Conservation (phyloP, 768 basidiomycete species). For the Macrolepiota dolichaula region DNA sequence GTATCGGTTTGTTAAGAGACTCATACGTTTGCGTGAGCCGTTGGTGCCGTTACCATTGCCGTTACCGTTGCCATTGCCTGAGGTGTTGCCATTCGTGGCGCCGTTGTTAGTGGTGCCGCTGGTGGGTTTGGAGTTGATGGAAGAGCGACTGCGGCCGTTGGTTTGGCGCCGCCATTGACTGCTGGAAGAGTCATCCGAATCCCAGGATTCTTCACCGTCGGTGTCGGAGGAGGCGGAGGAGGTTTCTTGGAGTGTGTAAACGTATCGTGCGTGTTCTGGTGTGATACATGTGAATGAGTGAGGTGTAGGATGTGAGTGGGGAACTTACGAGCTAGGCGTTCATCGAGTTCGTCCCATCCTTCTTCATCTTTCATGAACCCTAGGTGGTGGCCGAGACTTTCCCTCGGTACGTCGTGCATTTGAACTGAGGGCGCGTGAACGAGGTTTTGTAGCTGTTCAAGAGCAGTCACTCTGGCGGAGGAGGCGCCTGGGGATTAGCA, state of each 20-base stretch:
- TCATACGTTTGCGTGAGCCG: conserved; percentile 53
- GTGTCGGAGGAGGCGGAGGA: conserved; percentile 27
- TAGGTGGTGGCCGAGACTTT: conserved; percentile 62
- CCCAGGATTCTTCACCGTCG: conserved; percentile 47
- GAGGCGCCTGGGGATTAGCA: not conserved
- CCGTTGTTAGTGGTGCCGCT: not conserved
- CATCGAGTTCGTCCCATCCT: conserved; percentile 61
- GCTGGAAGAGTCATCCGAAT: conserved; percentile 45
- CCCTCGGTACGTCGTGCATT: conserved; percentile 78
- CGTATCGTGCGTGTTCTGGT: conserved; percentile 63
- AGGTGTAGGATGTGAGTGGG: not conserved
- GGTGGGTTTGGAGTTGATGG: not conserved
- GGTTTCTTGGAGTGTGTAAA: conserved; percentile 56
- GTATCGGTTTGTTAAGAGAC: conserved; percentile 59
- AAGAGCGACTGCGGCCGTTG: conserved; percentile 17
- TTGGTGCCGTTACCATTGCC: conserved; percentile 17
- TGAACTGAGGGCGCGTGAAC: conserved; percentile 78
- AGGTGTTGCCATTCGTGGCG: conserved; percentile 16
- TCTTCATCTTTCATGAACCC: conserved; percentile 50
- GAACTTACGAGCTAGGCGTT: conserved; percentile 67
- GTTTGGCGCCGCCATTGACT: conserved; percentile 18
- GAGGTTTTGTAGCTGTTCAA: conserved; percentile 42
- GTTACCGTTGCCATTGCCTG: conserved; percentile 14
- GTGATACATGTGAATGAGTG: not conserved
- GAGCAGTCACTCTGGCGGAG: conserved; percentile 28